A percentile compares a stretch with the other conserved stretches of the same genome.
Conservation (phyloP, 2,329 filamentous ascomycete genomes). For the Trichothecium roseum region DNA sequence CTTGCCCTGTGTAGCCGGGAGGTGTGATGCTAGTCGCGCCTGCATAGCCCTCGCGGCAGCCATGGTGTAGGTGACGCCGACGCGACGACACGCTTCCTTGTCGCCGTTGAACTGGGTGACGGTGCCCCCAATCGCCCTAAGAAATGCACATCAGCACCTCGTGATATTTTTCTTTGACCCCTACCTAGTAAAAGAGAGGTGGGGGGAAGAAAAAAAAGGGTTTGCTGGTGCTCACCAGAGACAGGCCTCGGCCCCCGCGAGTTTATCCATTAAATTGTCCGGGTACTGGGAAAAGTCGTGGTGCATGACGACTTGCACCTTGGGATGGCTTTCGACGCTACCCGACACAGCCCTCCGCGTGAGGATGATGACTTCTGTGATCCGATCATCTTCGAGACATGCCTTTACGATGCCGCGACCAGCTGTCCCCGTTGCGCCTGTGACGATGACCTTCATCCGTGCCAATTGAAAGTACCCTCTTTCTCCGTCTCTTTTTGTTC, state of each 20-base stretch:
- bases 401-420: conserved; percentile 41
- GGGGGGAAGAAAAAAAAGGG: not conserved
- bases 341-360: conserved; percentile 34
- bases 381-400: conserved; percentile 35
- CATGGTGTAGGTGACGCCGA: conserved; percentile 51
- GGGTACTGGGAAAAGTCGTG: conserved; percentile 44
- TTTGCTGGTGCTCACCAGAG: conserved; percentile 53
- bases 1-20: conserved; percentile 12
- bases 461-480: not conserved
- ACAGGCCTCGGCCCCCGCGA: conserved; percentile 46
- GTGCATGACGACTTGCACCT: conserved; percentile 37
- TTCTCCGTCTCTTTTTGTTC: too few species aligned
- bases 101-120: conserved; percentile 36
- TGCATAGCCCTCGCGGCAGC: conserved; percentile 48
- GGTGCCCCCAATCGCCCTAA: conserved; percentile 29
- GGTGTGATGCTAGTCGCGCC: conserved; percentile 16
- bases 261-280: conserved; percentile 18
- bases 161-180: not conserved
- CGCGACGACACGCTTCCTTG: conserved; percentile 31
- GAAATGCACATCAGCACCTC: not conserved
- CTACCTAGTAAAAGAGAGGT: conserved; percentile 1
- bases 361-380: conserved; percentile 41
- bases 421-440: conserved; percentile 47
- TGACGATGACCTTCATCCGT: conserved; percentile 48
- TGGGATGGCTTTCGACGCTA: conserved; percentile 31